Evolutionary conservation across 75 land plant genomes (phyloP).

Genomic region (Pseudotsuga menziesii): DNA sequence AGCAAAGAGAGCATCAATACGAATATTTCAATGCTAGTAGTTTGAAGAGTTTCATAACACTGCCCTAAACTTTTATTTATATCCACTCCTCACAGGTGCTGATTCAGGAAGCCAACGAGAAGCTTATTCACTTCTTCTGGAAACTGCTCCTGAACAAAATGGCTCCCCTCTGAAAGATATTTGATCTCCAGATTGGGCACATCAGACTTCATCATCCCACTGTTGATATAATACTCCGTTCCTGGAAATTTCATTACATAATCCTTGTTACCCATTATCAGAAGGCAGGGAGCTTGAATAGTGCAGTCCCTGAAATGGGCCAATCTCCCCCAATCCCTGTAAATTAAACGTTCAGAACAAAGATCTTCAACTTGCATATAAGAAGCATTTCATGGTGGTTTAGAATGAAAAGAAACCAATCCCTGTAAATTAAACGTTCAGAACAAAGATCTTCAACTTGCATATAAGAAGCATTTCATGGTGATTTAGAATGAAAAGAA

Average conservation of each 20-base stretch:
- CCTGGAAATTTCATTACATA: constrained; percentile 46
- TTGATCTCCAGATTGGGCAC: constrained; percentile 29
- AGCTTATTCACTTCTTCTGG: constrained; percentile 52
- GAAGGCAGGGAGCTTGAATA: constrained; percentile 27
- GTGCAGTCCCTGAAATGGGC: constrained; percentile 10
- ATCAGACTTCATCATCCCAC: constrained; percentile 29
- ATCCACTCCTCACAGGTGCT: constrained; percentile 1
- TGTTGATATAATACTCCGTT: constrained; percentile 30
- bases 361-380: background rate
- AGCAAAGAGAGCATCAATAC: too few species aligned
- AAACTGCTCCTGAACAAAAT: constrained; percentile 59
- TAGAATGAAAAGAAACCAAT: background rate
- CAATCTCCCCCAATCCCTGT: constrained; percentile 15
- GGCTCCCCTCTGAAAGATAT: constrained; percentile 40
- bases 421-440: constrained; percentile 8
- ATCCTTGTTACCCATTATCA: constrained; percentile 53
- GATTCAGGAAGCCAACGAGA: constrained; percentile 39
- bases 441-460: background rate
- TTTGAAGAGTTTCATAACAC: too few species aligned
- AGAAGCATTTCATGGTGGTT: background rate
- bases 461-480: background rate
- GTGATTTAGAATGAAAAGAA: background rate
- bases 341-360: background rate
- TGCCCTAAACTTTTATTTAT: too few species aligned
- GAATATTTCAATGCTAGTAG: too few species aligned